Evolutionary conservation across 1,139 yeast genomes (phyloP).

Genomic region (Pneumocystis carinii): DNA sequence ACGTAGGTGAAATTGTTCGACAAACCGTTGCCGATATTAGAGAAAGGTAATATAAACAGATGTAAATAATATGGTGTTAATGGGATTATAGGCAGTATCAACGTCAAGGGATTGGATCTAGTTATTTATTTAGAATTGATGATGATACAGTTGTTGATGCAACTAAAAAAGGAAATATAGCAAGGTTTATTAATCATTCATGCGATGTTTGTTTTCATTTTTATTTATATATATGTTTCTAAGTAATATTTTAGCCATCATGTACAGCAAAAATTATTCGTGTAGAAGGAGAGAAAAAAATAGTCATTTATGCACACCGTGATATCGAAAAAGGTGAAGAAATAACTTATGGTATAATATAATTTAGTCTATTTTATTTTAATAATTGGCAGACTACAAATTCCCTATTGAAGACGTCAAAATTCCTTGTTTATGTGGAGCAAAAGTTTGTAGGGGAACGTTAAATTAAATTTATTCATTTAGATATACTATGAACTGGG

Average conservation of each 20-base stretch:
- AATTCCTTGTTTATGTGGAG: constrained; percentile 86
- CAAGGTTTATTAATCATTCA: constrained; percentile 89
- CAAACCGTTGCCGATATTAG: constrained; percentile 91
- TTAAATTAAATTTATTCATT: constrained; percentile 37
- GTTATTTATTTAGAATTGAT: constrained; percentile 81
- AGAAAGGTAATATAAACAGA: constrained; percentile 31
- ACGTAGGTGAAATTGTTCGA: constrained; percentile 91
- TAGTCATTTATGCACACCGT: constrained; percentile 82
- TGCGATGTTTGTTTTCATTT: constrained; percentile 20
- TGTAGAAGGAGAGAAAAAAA: constrained; percentile 85
- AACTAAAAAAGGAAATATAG: constrained; percentile 92
- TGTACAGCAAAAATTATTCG: constrained; percentile 94
- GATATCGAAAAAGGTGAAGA: constrained; percentile 66
- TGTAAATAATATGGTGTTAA: neutral
- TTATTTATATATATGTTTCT: neutral
- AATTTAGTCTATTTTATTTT: neutral
- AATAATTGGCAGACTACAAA: constrained; percentile 39
- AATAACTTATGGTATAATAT: constrained; percentile 50
- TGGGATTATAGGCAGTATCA: constrained; percentile 39
- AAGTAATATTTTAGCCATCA: constrained; percentile 56
- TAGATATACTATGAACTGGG: neutral
- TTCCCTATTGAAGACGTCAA: constrained; percentile 88
- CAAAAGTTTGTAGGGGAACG: constrained; percentile 83
- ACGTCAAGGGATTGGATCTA: constrained; percentile 87
- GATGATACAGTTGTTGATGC: constrained; percentile 95